Percentiles rank a stretch among this genome's conserved stretches.
phyloP scores from a whole-genome alignment of 306 rosid genomes.

The Morella rubra region DNA sequence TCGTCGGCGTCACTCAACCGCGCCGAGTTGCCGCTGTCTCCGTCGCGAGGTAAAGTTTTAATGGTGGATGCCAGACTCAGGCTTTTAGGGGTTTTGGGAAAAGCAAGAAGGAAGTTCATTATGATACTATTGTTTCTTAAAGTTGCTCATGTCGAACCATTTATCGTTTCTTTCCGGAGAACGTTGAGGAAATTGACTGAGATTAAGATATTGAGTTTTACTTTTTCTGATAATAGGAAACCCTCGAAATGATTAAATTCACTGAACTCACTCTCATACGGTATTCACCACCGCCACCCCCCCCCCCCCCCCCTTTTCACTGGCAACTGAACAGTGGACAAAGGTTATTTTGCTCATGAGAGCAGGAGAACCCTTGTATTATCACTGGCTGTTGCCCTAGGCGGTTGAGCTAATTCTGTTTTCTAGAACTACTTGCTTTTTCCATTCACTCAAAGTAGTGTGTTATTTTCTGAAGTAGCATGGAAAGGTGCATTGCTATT shows the following conservation, averaged over 20 bases:
- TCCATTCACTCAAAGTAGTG: background rate
- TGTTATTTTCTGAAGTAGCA: background rate
- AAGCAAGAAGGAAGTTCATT: background rate
- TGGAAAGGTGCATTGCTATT: background rate
- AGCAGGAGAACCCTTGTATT: background rate
- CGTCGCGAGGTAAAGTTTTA: constrained; percentile 59
- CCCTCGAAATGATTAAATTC: background rate
- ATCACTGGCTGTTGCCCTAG: background rate
- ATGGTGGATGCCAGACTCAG: background rate
- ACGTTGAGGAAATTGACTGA: background rate
- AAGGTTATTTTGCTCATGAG: background rate
- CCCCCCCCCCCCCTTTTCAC: no score
- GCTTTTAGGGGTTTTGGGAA: background rate
- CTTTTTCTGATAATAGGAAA: background rate
- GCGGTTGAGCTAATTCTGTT: background rate
- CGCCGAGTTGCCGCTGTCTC: constrained; percentile 98
- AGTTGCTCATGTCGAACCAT: background rate
- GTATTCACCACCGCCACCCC: background rate
- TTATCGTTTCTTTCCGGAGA: background rate
- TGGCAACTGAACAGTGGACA: background rate
- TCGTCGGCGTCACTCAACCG: constrained; percentile 86
- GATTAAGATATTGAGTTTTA: background rate
- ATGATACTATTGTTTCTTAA: background rate
- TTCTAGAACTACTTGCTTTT: background rate
- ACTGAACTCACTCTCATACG: background rate